Base-by-base conservation (phyloP, 2,329 filamentous ascomycete species). In the Boeremia exigua region DNA sequence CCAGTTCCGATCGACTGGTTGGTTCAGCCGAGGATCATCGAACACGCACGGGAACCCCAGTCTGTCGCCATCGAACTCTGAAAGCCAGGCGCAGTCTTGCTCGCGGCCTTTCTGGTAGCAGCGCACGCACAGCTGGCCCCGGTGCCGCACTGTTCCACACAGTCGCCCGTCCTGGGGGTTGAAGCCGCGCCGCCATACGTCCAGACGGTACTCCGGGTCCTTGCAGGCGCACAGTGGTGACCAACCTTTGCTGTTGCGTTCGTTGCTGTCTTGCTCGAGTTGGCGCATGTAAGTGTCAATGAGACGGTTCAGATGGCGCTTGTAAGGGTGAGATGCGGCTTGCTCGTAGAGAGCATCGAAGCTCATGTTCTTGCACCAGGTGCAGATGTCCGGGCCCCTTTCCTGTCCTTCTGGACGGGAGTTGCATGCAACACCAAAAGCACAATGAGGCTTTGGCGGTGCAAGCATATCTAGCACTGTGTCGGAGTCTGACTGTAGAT, bases 361-460 rank as follows among this genome's bases (percentile, higher is more conserved):
- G 51, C 63, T 67, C 58, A 66, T 59, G 23, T 69, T 69, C 32
- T 59, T 67, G 44, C 66, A 69, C 65, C 65, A 67, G 27, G 51
- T 52, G 43, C 66, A 69, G 11, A 69, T 56, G 6, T 64, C 49
- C 23, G 59, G 58, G 2, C 66, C 66, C 40, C 48, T 54, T 25
- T 63, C 61, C 48, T 65, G 59, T 11, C 66, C 64, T 39, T 56
- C 61, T 25, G 57, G 50, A 47, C 54, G 47, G 25, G 63, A 67
- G 17, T 45, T 45, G 47, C 66, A 69, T 15, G 60, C 62, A 48
- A 46, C 32, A 32, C 66, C 66, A 27, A 69, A 67, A 17, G 60
- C 65, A 46, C 66, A 69, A 39, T 57, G 54, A 28, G 58, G 54
- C 42, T 42, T 62, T 34, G 63, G 63, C 36, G 63, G 66, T 32